Conservation (phyloP, 2,329 filamentous ascomycete species). For the Calonectria pseudoreteaudii region DNA sequence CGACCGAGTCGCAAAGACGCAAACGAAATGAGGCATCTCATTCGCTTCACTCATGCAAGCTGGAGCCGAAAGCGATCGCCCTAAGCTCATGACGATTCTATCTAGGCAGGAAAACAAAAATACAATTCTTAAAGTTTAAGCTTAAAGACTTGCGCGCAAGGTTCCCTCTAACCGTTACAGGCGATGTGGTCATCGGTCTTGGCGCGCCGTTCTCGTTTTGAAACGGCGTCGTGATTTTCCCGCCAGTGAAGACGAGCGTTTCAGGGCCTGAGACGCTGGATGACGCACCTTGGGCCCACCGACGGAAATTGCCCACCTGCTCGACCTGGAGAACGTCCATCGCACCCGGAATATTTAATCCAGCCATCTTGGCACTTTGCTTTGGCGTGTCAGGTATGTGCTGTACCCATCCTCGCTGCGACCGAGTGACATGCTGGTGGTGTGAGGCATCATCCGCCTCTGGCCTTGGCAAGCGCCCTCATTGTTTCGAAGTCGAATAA, state of each 20-base stretch:
- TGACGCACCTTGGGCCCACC: slow-evolving; percentile 1
- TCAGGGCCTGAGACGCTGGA: not conserved
- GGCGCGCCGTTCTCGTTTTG: not conserved
- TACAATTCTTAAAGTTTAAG: slow-evolving; percentile 11
- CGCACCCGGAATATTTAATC: not conserved
- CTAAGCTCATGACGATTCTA: not conserved
- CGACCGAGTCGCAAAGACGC: not conserved
- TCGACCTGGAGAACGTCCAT: not conserved
- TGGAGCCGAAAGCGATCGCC: not conserved
- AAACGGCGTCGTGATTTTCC: not conserved
- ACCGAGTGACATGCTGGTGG: not conserved
- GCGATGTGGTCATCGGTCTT: not conserved
- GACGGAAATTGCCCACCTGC: not conserved
- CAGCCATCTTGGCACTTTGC: not conserved
- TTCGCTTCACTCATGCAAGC: not conserved
- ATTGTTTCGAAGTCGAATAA: not conserved
- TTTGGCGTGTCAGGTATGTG: not conserved
- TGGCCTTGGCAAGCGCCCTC: not conserved
- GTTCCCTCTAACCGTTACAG: not conserved
- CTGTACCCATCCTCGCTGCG: not conserved
- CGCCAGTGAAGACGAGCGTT: not conserved
- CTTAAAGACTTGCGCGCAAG: not conserved
- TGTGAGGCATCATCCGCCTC: not conserved
- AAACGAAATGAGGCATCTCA: not conserved
- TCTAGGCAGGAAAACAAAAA: not conserved